These are phyloP conservation scores for Barnettozyma sucrosica DNA, from an alignment of 805 yeast genomes.

Conservation along the genomic window DNA sequence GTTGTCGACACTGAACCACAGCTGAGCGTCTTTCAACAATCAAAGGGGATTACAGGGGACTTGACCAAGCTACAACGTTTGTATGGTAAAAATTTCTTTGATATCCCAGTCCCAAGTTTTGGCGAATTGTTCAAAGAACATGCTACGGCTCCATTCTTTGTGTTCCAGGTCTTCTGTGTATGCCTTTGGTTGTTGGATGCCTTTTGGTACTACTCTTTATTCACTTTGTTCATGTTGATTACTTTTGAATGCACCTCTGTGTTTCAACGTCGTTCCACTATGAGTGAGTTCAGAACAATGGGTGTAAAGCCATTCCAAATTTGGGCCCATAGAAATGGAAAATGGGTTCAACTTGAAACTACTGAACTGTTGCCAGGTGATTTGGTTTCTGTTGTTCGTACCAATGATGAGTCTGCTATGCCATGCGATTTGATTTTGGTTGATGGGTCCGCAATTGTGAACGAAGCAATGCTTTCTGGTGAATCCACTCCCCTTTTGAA, in stretches of 20 bases:
- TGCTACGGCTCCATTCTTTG: slow-evolving; percentile 97
- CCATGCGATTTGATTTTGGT: slow-evolving; percentile 88
- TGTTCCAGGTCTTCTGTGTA: slow-evolving; percentile 92
- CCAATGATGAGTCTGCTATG: slow-evolving; percentile 84
- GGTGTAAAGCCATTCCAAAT: slow-evolving; percentile 88
- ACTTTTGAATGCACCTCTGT: slow-evolving; percentile 93
- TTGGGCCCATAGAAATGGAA: slow-evolving; percentile 59
- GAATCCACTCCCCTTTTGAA: slow-evolving; percentile 95
- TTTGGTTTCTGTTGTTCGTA: slow-evolving; percentile 78
- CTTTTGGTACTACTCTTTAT: slow-evolving; percentile 91
- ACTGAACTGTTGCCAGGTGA: slow-evolving; percentile 87
- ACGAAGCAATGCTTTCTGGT: slow-evolving; percentile 98
- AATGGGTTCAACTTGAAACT: slow-evolving; percentile 68
- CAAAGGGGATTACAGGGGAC: slow-evolving; percentile 53
- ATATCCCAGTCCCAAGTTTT: slow-evolving; percentile 92
- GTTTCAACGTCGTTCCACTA: slow-evolving; percentile 89
- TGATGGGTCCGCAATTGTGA: slow-evolving; percentile 91
- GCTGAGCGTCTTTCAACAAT: slow-evolving; percentile 48
- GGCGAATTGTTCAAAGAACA: slow-evolving; percentile 90
- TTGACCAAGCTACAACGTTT: slow-evolving; percentile 43
- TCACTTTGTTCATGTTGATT: slow-evolving; percentile 86
- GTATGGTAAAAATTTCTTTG: slow-evolving; percentile 85
- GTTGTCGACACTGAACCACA: slow-evolving; percentile 51
- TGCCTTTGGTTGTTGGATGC: slow-evolving; percentile 96
- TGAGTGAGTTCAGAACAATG: slow-evolving; percentile 95